Evolutionary conservation across 495 filamentous ascomycete genomes (phyloP), one percentile per base, ranked within the genome.

Genomic region (Letharia lupina): DNA sequence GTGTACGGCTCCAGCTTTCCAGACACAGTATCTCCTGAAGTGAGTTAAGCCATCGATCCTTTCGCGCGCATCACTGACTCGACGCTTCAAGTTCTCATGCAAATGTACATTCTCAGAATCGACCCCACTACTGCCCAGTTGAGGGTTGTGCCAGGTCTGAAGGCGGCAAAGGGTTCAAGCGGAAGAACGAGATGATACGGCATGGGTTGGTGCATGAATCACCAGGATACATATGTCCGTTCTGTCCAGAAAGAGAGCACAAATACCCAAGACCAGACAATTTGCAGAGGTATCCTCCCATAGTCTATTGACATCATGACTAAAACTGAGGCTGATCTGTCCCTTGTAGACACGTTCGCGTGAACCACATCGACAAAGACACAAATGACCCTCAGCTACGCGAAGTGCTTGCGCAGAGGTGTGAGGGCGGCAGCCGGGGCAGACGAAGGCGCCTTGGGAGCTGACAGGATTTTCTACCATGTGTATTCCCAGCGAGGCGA

Each of bases 171-270:
- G 94, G 95, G 0, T 98, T 98, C 81, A 98, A 98, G 75, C 86
- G 95, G 50, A 98, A 98, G 76, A 98, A 98, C 70, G 95, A 98
- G 77, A 98, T 98, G 95, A 96, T 98, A 67, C 84, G 94, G 28
- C 94, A 98, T 78, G 93, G 93, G 6, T 82, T 98, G 2, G 94
- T 98, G 3, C 94, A 98, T 71, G 87, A 91, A 65, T 96, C 91
- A 11, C 94, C 94, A 15, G 94, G 95, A 68, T 98, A 98, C 74
- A 87, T 97, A 44, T 98, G 95, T 76, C 94, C 94, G 3, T 98
- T 97, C 74, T 98, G 94, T 74, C 89, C 91, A 4, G 93, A 98
- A 75, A 82, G 91, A 68, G 93, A 98, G 77, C 95, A 98, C 74
- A 93, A 91, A 74, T 98, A 98, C 74, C 94, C 95, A 28, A 83